phyloP scores from a whole-genome alignment of 192 early-diverging fungal species.

The Obelidium mucronatum region DNA sequence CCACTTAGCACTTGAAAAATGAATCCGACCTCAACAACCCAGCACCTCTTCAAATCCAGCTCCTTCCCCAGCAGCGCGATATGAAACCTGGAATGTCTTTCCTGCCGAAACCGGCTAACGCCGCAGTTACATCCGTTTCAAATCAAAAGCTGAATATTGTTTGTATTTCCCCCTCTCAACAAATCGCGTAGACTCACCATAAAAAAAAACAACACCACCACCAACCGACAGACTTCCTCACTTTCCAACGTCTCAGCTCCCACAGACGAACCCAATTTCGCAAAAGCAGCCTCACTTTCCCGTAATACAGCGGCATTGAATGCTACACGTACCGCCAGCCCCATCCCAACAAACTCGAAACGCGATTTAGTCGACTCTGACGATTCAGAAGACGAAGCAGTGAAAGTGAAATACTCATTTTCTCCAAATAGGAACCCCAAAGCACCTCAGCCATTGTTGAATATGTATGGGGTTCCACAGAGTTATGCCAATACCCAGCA shows the following conservation, averaged over 20 bases:
- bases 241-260: background rate
- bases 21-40: conserved; percentile 34
- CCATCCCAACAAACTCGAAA: background rate
- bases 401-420: conserved; percentile 25
- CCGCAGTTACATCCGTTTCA: background rate
- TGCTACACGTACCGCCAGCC: background rate
- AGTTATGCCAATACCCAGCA: conserved; percentile 20
- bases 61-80: conserved; percentile 25
- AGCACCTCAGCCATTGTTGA: conserved; percentile 57
- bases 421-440: background rate
- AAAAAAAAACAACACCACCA: too few species aligned
- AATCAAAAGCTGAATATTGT: too few species aligned
- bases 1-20: conserved; percentile 32
- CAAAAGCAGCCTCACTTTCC: background rate
- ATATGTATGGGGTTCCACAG: conserved; percentile 80
- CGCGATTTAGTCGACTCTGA: conserved; percentile 7
- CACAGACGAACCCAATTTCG: background rate
- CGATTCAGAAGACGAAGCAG: conserved; percentile 8
- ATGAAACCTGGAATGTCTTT: conserved; percentile 40
- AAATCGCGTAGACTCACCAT: too few species aligned
- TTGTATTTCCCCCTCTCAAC: too few species aligned
- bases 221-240: background rate
- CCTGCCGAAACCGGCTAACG: conserved; percentile 33
- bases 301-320: background rate
- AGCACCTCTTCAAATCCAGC: conserved; percentile 34